Evolutionary conservation across 805 yeast genomes (phyloP), one percentile per base, ranked within the genome.

Genomic region (Myxozyma lipomycoides): DNA sequence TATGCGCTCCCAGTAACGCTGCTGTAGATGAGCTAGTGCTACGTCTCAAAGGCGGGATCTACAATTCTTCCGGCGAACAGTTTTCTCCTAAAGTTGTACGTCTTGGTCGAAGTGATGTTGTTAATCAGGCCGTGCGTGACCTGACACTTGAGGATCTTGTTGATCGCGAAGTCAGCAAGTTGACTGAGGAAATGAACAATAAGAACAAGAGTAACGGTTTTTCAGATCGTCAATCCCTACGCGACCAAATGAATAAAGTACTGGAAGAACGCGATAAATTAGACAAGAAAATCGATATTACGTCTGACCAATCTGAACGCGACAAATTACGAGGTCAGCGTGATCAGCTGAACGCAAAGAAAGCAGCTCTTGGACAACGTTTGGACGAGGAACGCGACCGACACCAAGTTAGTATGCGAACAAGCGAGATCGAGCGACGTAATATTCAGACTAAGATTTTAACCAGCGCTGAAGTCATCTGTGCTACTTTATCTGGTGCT

Each of bases 1-100:
- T 93, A 18, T 95, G 98, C 77, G 98, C 98, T 1, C 99, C 99
- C 2, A 87, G 96, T 65, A 93, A 93, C 71, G 99, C 99, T 0
- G 99, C 99, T 12, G 96, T 93, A 2, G 99, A 93, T 69, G 98
- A 95, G 65, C 73, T 93, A 54, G 93, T 89, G 12, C 62, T 89
- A 18, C 83, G 99, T 64, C 71, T 93, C 52, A 81, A 83, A 58
- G 73, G 72, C 18, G 97, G 96, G 4, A 81, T 90, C 1, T 67
- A 68, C 39, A 45, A 61, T 19, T 34, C 43, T 24, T 74, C 78
- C 57, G 70, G 82, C 19, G 65, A 70, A 32, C 67, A 68, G 10
- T 55, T 63, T 1, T 77, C 79, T 54, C 95, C 95, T 0, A 76
- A 74, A 23, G 76, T 93, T 9, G 95, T 93, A 10, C 79, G 99